These are phyloP conservation scores for Penicillium sp. DNA, from an alignment of 2,329 filamentous ascomycete genomes.

Conservation along the genomic window DNA sequence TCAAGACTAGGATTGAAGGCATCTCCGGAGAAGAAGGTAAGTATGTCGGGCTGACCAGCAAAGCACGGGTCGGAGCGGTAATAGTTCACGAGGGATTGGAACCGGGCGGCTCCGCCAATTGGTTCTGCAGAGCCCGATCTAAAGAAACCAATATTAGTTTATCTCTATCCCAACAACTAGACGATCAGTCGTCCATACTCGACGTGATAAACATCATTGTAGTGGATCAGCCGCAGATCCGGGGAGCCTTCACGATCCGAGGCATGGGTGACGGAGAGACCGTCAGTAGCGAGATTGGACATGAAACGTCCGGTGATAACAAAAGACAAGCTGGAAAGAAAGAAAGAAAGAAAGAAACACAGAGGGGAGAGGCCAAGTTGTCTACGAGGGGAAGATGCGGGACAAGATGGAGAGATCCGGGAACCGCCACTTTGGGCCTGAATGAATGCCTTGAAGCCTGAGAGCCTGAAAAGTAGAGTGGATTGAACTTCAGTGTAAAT, in stretches of 20 bases:
- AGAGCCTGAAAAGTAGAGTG: neutral
- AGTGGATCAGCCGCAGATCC: conserved; percentile 77
- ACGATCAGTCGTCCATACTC: conserved; percentile 45
- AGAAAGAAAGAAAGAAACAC: neutral
- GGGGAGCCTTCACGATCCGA: conserved; percentile 48
- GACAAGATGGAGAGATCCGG: neutral
- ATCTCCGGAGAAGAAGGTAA: conserved; percentile 86
- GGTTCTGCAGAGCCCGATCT: conserved; percentile 65
- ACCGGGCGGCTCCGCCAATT: conserved; percentile 72
- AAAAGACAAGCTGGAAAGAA: neutral
- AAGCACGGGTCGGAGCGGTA: conserved; percentile 62
- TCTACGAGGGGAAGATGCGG: neutral
- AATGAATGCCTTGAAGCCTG: neutral
- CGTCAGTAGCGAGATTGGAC: conserved; percentile 28
- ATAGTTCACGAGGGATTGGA: conserved; percentile 70
- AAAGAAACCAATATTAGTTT: conserved; percentile 26
- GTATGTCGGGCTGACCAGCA: conserved; percentile 56
- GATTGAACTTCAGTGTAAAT: too few relatives aligned
- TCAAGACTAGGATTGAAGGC: conserved; percentile 88
- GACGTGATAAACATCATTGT: conserved; percentile 91
- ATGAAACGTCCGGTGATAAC: conserved; percentile 15
- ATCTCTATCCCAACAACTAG: neutral
- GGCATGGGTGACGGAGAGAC: conserved; percentile 40
- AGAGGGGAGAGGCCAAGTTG: neutral
- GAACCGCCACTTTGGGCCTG: neutral